Percentiles rank a stretch among this genome's conserved stretches.
Conservation (phyloP, 208 protist species). For the Trypanosoma theileri region DNA sequence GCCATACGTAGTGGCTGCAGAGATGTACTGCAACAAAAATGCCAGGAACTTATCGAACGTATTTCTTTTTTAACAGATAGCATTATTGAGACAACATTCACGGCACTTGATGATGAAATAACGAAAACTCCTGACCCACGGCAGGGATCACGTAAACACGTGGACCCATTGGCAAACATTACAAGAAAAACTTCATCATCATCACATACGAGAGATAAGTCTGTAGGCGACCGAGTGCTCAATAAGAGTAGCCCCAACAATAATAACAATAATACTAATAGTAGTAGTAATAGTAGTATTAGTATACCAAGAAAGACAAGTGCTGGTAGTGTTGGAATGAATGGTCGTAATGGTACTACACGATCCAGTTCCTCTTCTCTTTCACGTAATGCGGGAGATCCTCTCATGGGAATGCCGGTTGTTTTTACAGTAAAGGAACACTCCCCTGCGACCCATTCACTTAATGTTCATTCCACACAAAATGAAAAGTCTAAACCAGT, state of each 20-base stretch:
- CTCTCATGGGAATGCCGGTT: no score
- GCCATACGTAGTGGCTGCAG: not conserved
- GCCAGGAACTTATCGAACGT: constrained; percentile 4
- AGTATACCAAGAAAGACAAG: not conserved
- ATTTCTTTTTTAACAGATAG: not conserved
- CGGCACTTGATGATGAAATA: not conserved
- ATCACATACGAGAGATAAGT: not conserved
- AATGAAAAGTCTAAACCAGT: no score
- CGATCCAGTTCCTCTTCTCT: not conserved
- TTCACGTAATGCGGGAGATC: no score
- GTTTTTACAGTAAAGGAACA: no score
- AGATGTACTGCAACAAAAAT: constrained; percentile 3
- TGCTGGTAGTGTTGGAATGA: not conserved
- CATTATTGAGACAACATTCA: constrained; percentile 14
- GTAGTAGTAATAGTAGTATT: not conserved
- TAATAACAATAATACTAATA: constrained; percentile 6
- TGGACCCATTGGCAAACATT: not conserved
- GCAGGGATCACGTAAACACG: not conserved
- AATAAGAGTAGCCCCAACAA: not conserved
- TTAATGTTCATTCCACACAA: no score
- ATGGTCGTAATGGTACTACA: not conserved
- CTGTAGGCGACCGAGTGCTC: not conserved
- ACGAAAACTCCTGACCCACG: not conserved
- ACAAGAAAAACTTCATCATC: not conserved
- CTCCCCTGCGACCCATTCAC: no score